These are phyloP conservation scores for Zymoseptoria pseudotritici DNA, from an alignment of 2,329 filamentous ascomycete species.

Conservation along the genomic window DNA sequence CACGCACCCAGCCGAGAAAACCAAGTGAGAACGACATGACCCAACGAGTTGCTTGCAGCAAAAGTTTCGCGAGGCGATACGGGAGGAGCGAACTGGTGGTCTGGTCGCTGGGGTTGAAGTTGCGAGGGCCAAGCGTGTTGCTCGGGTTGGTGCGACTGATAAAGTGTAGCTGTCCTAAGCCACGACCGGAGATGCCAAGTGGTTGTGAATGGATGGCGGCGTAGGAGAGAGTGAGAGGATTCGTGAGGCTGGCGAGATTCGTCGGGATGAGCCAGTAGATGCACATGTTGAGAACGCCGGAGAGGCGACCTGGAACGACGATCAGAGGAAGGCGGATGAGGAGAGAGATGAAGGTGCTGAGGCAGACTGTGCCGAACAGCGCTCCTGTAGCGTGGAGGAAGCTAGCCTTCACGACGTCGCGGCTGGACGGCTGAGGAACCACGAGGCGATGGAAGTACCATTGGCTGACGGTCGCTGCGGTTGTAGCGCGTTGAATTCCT, in stretches of 20 bases:
- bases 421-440: constrained; percentile 66
- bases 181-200: constrained; percentile 67
- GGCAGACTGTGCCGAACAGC: constrained; percentile 84
- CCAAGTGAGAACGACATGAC: constrained; percentile 86
- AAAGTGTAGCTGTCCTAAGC: constrained; percentile 74
- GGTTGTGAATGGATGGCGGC: constrained; percentile 87
- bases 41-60: constrained; percentile 83
- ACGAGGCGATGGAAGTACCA: constrained; percentile 97
- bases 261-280: constrained; percentile 77
- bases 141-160: constrained; percentile 66
- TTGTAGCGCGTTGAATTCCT: constrained; percentile 82
- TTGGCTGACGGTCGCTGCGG: constrained; percentile 90
- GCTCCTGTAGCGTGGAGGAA: constrained; percentile 74
- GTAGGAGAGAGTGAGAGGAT: constrained; percentile 86
- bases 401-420: constrained; percentile 75
- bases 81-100: constrained; percentile 43
- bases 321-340: constrained; percentile 78
- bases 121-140: constrained; percentile 48
- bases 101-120: constrained; percentile 19
- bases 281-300: constrained; percentile 61
- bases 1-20: constrained; percentile 94
- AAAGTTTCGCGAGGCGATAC: constrained; percentile 82
- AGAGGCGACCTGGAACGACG: constrained; percentile 67
- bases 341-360: constrained; percentile 75
- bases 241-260: constrained; percentile 76